Evolutionary conservation across 176 grass and related monocot species (phyloP), one percentile per base, ranked within the genome.

Genomic region (Zizania latifolia): DNA sequence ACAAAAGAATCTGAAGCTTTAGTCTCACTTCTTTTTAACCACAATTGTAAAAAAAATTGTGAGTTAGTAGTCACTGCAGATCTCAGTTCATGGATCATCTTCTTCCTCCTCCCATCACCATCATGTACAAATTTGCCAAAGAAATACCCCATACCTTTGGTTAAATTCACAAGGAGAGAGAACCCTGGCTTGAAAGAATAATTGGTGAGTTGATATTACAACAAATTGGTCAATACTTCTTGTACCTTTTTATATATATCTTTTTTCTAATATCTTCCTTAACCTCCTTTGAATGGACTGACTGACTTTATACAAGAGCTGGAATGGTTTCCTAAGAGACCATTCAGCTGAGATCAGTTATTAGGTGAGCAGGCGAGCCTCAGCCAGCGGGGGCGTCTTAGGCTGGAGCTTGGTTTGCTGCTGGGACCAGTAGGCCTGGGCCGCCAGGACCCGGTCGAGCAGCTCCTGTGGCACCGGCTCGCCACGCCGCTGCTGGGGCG

Each of bases 381-480:
- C 90, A 55, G 83, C 83, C 83, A 65, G 75, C 43, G 80, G 67
- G 50, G 94, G 78, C 57, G 85, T 75, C 89, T 94, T 94, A 78
- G 77, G 72, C 80, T 94, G 94, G 75, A 94, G 90, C 86, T 85
- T 98, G 78, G 94, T 89, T 87, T 98, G 95, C 69, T 94, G 91
- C 84, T 94, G 91, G 64, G 91, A 81, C 95, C 95, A 98, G 56
- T 94, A 94, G 30, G 89, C 76, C 73, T 98, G 95, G 40, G 95
- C 72, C 0, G 86, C 86, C 50, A 98, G 95, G n/a, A 98, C 95
- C 62, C 95, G 71, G 76, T 98, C 95, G 29, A 98, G 89, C 70
- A 98, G 84, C 24, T 92, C 91, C 67, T 98, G 95, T 32, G 95
- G 95, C 53, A 98, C 95, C 0, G 95, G 95, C 85, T 94, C 95